A percentile compares a stretch with the other conserved stretches of the same genome.
These are phyloP conservation scores for Arthrobotrys pseudoclavata DNA, from an alignment of 2,329 filamentous ascomycete genomes.

Conservation along the genomic window DNA sequence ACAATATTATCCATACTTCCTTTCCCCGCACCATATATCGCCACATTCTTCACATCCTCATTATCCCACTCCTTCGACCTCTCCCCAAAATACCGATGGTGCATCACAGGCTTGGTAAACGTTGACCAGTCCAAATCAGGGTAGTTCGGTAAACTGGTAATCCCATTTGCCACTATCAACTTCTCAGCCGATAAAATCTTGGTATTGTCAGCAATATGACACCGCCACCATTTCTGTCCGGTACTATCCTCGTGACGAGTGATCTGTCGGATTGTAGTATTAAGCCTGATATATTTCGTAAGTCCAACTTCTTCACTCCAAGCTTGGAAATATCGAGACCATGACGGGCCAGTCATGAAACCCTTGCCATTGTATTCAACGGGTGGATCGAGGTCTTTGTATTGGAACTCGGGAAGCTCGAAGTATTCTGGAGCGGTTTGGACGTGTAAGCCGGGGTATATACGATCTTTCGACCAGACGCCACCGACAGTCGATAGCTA, in stretches of 20 bases:
- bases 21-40: constrained; percentile 74
- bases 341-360: constrained; percentile 73
- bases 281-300: constrained; percentile 68
- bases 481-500: constrained; percentile 66
- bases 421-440: constrained; percentile 68
- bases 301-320: constrained; percentile 72
- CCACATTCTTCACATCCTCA: constrained; percentile 66
- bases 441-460: constrained; percentile 68
- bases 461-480: constrained; percentile 67
- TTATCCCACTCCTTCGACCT: constrained; percentile 64
- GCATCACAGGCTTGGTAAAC: constrained; percentile 73
- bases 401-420: constrained; percentile 66
- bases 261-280: constrained; percentile 67
- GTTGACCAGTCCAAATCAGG: constrained; percentile 69
- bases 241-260: constrained; percentile 65
- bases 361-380: constrained; percentile 69
- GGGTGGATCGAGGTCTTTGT: constrained; percentile 58
- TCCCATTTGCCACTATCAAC: constrained; percentile 74
- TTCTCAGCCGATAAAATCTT: constrained; percentile 66
- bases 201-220: constrained; percentile 30
- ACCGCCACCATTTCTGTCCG: constrained; percentile 56
- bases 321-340: constrained; percentile 73
- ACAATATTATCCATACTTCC: constrained; percentile 76
- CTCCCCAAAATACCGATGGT: constrained; percentile 71
- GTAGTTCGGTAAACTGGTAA: constrained; percentile 73